Conservation (phyloP, 2,329 filamentous ascomycete species). For the Fusarium staphyleae region DNA sequence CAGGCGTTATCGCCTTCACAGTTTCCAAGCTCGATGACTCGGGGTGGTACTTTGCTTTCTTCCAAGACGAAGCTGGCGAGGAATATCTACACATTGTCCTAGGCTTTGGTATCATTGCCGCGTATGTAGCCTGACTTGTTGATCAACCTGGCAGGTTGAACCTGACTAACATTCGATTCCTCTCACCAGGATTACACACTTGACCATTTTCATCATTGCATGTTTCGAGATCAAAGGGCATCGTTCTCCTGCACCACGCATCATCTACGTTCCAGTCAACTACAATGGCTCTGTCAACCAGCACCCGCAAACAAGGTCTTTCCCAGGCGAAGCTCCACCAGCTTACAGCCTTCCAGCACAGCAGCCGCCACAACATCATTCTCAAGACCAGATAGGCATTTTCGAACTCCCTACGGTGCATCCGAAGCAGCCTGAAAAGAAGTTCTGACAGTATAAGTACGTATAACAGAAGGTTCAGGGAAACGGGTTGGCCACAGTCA, state of each 20-base stretch:
- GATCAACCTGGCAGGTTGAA: too few species aligned
- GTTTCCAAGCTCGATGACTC: conserved; percentile 21
- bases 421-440: too few species aligned
- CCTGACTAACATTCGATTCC: not conserved
- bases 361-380: too few species aligned
- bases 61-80: conserved; percentile 9
- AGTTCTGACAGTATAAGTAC: too few species aligned
- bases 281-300: not conserved
- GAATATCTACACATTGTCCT: conserved; percentile 17
- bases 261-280: conserved; percentile 6
- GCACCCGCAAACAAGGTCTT: not conserved
- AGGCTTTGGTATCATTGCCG: conserved; percentile 17
- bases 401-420: too few species aligned
- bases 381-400: too few species aligned
- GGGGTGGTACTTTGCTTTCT: conserved; percentile 28
- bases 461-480: too few species aligned
- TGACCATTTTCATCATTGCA: not conserved
- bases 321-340: not conserved
- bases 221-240: not conserved
- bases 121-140: conserved; percentile 7
- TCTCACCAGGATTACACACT: not conserved
- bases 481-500: too few species aligned
- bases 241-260: not conserved
- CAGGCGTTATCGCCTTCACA: conserved; percentile 20
- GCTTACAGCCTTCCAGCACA: not conserved